Base-by-base conservation (phyloP, 2,329 filamentous ascomycete genomes). In the Fusarium denticulatum region DNA sequence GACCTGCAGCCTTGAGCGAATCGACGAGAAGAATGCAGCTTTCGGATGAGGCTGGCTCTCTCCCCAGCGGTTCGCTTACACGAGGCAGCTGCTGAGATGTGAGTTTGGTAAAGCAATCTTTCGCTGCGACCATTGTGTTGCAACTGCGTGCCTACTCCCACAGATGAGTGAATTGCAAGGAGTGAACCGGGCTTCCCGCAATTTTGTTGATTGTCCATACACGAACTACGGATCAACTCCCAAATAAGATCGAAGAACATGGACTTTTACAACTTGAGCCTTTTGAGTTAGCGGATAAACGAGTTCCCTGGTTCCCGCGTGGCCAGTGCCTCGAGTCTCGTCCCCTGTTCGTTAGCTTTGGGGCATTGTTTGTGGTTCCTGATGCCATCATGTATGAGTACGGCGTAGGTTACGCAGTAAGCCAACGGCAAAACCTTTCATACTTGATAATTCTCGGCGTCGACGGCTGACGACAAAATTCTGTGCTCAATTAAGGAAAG, bases 281-380 rank as follows among this genome's bases (percentile, higher is more conserved):
- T 53, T 64, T 76, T 28, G 45, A 65, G 73, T 65, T 76, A 72
- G 62, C 59, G 49, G 72, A 61, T 22, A 60, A 76, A 60, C 49
- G 56, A 76, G 62, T 52, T 69, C 57, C 62, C 68, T 74, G 64
- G 62, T 36, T 77, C 74, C 76, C 76, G 76, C 64, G 59, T 77
- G 72, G 76, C 63, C 72, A 70, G 63, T 77, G 73, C 71, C 55
- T 67, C 37, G 26, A 70, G 40, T 30, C 53, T 62, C 40, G 32
- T 46, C 32, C 60, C 69, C 60, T 67, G 75, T 53, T 34, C 30
- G 34, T 24, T 58, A 36, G 46, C 46, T 50, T 49, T 65, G 32
- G 49, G 55, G 49, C 56, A 24, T 64, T 53, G 32, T 39, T 52
- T 40, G 64, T 63, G 20, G 67, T 67, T 67, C 60, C 65, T 42